phyloP scores from a whole-genome alignment of 2,329 filamentous ascomycete species.

The Aureobasidium sp. region DNA sequence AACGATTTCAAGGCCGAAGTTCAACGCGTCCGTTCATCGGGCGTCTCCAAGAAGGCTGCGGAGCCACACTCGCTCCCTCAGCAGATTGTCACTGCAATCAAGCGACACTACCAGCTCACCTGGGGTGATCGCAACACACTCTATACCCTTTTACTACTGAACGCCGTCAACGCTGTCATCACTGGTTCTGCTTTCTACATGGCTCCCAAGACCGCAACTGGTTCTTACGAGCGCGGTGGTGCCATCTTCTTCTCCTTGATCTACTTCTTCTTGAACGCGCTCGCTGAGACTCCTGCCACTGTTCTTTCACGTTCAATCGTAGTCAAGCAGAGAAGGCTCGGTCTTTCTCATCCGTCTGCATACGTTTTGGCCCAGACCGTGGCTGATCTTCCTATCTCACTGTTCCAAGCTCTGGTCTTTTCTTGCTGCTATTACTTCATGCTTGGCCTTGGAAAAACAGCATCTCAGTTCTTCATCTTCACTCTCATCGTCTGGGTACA shows the following conservation, averaged over 20 bases:
- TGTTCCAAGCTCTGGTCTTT: slow-evolving; percentile 36
- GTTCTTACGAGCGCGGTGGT: slow-evolving; percentile 50
- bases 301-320: slow-evolving; percentile 43
- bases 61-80: slow-evolving; percentile 11
- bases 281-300: slow-evolving; percentile 56
- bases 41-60: not conserved
- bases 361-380: slow-evolving; percentile 49
- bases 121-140: slow-evolving; percentile 14
- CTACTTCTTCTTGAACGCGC: slow-evolving; percentile 51
- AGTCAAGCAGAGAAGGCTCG: slow-evolving; percentile 41
- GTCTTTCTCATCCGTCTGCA: slow-evolving; percentile 31
- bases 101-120: slow-evolving; percentile 15
- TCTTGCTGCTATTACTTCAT: slow-evolving; percentile 57
- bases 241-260: slow-evolving; percentile 50
- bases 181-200: slow-evolving; percentile 56
- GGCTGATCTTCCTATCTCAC: slow-evolving; percentile 1
- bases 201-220: slow-evolving; percentile 42
- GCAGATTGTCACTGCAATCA: slow-evolving; percentile 7
- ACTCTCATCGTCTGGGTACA: slow-evolving; percentile 11
- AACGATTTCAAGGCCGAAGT: slow-evolving; percentile 14
- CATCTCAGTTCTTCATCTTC: slow-evolving; percentile 16
- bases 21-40: slow-evolving; percentile 2
- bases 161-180: slow-evolving; percentile 31
- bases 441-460: slow-evolving; percentile 41
- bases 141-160: slow-evolving; percentile 11